Evolutionary conservation across 805 yeast genomes (phyloP).

Genomic region (Myxozyma nipponensis): DNA sequence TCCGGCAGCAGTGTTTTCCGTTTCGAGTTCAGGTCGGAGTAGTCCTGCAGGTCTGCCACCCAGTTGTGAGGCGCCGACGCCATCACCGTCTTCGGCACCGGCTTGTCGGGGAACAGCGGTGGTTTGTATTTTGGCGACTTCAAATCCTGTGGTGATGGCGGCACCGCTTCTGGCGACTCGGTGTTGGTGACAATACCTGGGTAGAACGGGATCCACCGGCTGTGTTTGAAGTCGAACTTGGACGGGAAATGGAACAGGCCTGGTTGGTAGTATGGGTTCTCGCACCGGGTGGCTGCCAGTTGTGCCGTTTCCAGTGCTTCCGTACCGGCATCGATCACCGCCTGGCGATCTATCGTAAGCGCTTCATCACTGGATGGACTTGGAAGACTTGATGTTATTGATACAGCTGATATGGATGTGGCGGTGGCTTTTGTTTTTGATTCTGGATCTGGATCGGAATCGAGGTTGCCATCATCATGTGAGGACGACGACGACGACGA

Average conservation of each 20-base stretch:
- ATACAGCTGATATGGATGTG: no score
- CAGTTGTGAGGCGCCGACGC: slow-evolving; percentile 5
- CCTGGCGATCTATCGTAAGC: no score
- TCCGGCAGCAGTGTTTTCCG: not conserved
- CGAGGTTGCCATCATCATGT: no score
- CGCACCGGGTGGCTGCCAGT: not conserved
- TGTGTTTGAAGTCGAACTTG: not conserved
- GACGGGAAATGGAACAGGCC: not conserved
- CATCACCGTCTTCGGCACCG: not conserved
- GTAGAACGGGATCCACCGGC: slow-evolving; percentile 4
- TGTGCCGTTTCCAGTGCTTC: not conserved
- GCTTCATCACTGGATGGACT: not conserved
- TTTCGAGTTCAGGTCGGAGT: not conserved
- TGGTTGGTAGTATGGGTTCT: slow-evolving; percentile 1
- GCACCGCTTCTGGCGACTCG: not conserved
- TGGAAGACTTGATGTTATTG: not conserved
- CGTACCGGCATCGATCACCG: not conserved
- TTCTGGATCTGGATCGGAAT: no score
- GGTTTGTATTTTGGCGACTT: not conserved
- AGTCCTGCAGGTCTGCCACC: not conserved
- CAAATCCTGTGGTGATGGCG: not conserved
- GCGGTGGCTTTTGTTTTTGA: no score
- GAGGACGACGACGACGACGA: not conserved
- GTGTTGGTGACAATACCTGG: not conserved
- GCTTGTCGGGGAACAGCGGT: not conserved